Conservation (phyloP, 2,329 filamentous ascomycete species). For the Huntiella savannae region DNA sequence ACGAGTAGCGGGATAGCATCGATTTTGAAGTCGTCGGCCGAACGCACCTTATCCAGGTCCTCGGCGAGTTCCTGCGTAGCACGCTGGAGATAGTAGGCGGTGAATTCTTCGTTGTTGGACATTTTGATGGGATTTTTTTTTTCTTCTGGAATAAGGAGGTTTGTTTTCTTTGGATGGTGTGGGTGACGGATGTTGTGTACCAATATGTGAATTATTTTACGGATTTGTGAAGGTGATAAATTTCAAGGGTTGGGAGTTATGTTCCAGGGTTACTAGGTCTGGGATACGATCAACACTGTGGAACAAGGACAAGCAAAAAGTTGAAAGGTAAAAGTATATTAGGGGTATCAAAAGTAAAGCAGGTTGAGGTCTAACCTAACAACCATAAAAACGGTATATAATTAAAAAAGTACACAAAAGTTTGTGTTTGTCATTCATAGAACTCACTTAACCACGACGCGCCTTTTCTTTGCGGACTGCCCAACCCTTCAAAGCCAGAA, state of each 20-base stretch:
- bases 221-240: not conserved
- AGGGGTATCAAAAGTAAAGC: not conserved
- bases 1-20: conserved; percentile 47
- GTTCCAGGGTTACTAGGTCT: not conserved
- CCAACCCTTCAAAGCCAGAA: conserved; percentile 78
- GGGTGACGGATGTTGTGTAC: not conserved
- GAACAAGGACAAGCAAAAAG: not conserved
- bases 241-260: conserved; percentile 1
- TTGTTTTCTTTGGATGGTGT: not conserved
- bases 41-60: conserved; percentile 51
- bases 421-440: not conserved
- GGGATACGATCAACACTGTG: not conserved
- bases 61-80: conserved; percentile 53
- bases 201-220: not conserved
- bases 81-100: conserved; percentile 49
- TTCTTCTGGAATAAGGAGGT: not conserved
- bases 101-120: conserved; percentile 25
- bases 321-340: not conserved
- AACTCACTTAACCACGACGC: not conserved
- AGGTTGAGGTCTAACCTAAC: too few species aligned
- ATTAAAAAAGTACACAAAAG: too few species aligned
- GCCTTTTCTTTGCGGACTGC: conserved; percentile 33
- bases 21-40: conserved; percentile 49
- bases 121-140: conserved; percentile 1
- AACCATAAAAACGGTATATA: too few species aligned